Evolutionary conservation across 176 grass and related monocot genomes (phyloP), one percentile per base, ranked within the genome.

Genomic region (Zea luxurians): DNA sequence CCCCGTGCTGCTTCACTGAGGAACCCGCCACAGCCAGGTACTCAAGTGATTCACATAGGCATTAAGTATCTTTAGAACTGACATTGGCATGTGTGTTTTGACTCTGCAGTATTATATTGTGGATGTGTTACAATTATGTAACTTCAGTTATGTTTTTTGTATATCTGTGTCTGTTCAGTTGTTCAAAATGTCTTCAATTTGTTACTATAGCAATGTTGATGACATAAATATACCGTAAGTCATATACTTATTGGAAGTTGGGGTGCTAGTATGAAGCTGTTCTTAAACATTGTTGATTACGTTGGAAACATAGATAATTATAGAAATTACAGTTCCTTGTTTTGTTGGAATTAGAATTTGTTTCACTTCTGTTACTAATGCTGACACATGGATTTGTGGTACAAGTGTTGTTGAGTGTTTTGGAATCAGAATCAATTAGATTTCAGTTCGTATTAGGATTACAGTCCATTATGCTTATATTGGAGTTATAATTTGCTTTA

Each of bases 21-120:
- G 47, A 91, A 93, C 70, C 82, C 91, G 55, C 96, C 91, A 0
- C 89, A 90, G 75, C 87, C 85, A 86, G 95, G 95, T 97, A 88
- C 9, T 9, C 27, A 17, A 12, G 1, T 27, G 16, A 10, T 40
- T 13, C 7, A 27, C 21, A 5, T 47, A 20, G 2, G 20, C 18
- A 0, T 61, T 61, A 0, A 5, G 15, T 16, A 0, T 65, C 8
- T 16, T 46, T 8, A 7, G 42, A 43, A 0, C 16, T 42, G 6
- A 3, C 7, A 37, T 15, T 4, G 4, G 11, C 50, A 9, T 64
- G 7, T 76, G 10, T 73, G 16, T 55, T 2, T 81, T 40, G 2
- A 13, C 47, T 37, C 17, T 11, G 34, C 20, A 42, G 18, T 49
- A 43, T 44, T 48, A 13, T n/a, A 2, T n/a, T 44, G 1, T 18